These are phyloP conservation scores for Acer yangbiense DNA, from an alignment of 345 rosid species.

Conservation along the genomic window DNA sequence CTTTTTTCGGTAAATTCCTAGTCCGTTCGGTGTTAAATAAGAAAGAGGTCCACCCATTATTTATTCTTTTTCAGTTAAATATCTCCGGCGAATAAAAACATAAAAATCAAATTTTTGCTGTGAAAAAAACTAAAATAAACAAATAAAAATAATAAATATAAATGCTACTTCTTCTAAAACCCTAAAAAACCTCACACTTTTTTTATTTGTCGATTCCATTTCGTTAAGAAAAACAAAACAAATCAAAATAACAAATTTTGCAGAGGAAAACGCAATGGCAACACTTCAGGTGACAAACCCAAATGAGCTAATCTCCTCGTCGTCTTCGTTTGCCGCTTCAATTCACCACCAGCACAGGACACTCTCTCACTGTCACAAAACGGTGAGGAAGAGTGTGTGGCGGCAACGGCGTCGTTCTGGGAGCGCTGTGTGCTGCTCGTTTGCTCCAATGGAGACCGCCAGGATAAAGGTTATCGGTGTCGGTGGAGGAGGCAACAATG, in stretches of 20 bases:
- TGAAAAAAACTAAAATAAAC: neutral
- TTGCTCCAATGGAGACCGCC: conserved; percentile 74
- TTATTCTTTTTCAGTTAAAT: conserved; percentile 3
- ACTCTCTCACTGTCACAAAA: conserved; percentile 26
- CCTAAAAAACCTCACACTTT: conserved; percentile 40
- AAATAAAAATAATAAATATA: neutral
- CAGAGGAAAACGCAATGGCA: conserved; percentile 42
- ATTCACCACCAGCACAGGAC: conserved; percentile 16
- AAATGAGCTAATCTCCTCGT: conserved; percentile 44
- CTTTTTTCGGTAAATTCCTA: too few relatives aligned
- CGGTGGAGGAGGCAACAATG: conserved; percentile 99
- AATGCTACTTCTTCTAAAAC: conserved; percentile 36
- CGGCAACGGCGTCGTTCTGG: conserved; percentile 35
- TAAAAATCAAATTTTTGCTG: neutral
- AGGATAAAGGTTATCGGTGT: conserved; percentile 94
- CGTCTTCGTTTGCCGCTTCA: conserved; percentile 30
- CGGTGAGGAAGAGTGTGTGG: conserved; percentile 27
- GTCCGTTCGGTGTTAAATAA: too few relatives aligned
- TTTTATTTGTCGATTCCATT: neutral
- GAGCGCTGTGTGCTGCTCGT: conserved; percentile 56
- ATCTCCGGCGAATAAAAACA: neutral
- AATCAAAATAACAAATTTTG: neutral
- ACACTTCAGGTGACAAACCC: conserved; percentile 57
- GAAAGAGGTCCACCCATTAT: too few relatives aligned
- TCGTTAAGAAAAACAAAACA: neutral